Percentiles rank a stretch among this genome's conserved stretches.
phyloP scores from a whole-genome alignment of 2,329 filamentous ascomycete genomes.

The Aspergillus sclerotialis region DNA sequence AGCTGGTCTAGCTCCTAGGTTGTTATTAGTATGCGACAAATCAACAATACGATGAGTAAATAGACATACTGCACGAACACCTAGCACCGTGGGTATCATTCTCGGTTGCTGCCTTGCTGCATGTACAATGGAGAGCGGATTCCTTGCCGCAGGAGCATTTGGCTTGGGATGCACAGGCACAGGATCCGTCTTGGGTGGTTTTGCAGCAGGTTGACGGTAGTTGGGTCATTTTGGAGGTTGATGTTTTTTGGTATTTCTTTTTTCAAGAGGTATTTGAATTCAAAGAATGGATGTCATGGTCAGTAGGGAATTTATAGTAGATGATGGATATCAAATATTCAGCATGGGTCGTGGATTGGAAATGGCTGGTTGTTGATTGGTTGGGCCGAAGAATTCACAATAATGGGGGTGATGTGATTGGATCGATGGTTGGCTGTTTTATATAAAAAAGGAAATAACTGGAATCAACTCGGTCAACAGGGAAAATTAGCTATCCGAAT shows the following conservation, averaged over 20 bases:
- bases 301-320: too few species aligned
- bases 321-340: too few species aligned
- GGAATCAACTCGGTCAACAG: too few species aligned
- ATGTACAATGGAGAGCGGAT: slow-evolving; percentile 77
- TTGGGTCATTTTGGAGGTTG: slow-evolving; percentile 34
- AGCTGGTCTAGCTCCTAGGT: slow-evolving; percentile 60
- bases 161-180: slow-evolving; percentile 53
- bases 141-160: slow-evolving; percentile 86
- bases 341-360: too few species aligned
- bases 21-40: slow-evolving; percentile 4
- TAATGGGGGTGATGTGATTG: too few species aligned
- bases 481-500: too few species aligned
- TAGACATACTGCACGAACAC: slow-evolving; percentile 67
- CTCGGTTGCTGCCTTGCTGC: slow-evolving; percentile 67
- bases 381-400: too few species aligned
- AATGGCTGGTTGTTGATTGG: slow-evolving; percentile 21
- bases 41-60: slow-evolving; percentile 9
- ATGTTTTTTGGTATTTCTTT: neutral
- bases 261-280: neutral
- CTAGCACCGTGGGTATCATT: slow-evolving; percentile 66
- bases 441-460: too few species aligned
- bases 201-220: slow-evolving; percentile 53
- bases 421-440: too few species aligned
- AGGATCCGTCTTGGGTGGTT: slow-evolving; percentile 46
- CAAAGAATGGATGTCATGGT: neutral